Evolutionary conservation across 1,284 basidiomycete genomes (phyloP), one percentile per base, ranked within the genome.

Genomic region (Puccinia hordei): DNA sequence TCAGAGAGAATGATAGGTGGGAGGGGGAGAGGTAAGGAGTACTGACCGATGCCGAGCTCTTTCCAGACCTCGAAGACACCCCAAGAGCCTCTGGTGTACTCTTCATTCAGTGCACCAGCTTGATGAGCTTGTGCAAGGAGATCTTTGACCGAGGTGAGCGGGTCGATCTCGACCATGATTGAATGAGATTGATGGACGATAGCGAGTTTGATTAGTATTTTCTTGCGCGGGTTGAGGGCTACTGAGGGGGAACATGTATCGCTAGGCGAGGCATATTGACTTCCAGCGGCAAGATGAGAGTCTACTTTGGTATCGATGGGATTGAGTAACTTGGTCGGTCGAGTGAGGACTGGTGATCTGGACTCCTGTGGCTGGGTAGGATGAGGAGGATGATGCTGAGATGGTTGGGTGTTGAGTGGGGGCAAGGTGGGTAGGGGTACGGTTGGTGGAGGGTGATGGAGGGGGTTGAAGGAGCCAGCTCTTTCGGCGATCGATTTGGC

Each of bases 31-130:
- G 17, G n/a, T 24, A 30, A 22, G n/a, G 35, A 24, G 19, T 1
- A 51, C 66, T 24, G 44, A 79, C 76, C 77, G 13, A 80, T 73
- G 13, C 69, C 77, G 33, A 80, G 27, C 57, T 72, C 59, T 59
- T 65, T 63, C 77, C 77, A 80, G 51, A 80, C 77, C 27, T 80
- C 77, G n/a, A 80, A 80, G 15, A 80, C 53, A 15, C 68, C 77
- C 77, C 77, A 80, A 17, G 66, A 44, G 27, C 77, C 77, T n/a
- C n/a, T n/a, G n/a, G n/a, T n/a, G n/a, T n/a, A n/a, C n/a, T n/a
- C n/a, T 17, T 78, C 51, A 41, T 8, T 57, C 6, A 80, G 44
- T 49, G 61, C 38, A 15, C 69, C 77, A 8, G 27, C n/a, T 24
- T 72, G 22, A 5, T 33, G 13, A 30, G 59, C 69, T 17, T 63